Percentiles rank a stretch among this genome's conserved stretches.
Evolutionary conservation across 2,329 filamentous ascomycete genomes (phyloP).

Genomic region (Mariannaea sp.): DNA sequence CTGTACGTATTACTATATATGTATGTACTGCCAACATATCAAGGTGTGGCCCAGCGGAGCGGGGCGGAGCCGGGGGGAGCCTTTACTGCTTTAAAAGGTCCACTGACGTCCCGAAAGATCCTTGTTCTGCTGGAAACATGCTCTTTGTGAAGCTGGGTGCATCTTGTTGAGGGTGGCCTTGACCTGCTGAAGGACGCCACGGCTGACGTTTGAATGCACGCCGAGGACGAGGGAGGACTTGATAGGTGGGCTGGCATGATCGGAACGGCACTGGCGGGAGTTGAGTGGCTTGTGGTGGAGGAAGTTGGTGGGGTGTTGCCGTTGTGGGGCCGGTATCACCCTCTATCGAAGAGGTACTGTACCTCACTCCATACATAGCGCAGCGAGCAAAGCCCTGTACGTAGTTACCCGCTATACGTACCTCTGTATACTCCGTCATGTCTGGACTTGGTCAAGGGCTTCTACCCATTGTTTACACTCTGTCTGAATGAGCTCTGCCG

Average conservation of each 20-base stretch:
- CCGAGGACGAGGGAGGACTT: slow-evolving; percentile 11
- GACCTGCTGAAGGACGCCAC: slow-evolving; percentile 17
- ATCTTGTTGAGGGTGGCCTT: not conserved
- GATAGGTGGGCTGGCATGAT: slow-evolving; percentile 26
- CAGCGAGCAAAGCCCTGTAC: too few relatives aligned
- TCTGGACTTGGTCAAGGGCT: too few relatives aligned
- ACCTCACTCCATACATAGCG: too few relatives aligned
- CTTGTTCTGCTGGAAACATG: slow-evolving; percentile 13
- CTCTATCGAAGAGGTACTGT: too few relatives aligned
- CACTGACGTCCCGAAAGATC: slow-evolving; percentile 1
- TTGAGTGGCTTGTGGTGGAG: not conserved
- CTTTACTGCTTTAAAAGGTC: slow-evolving; percentile 1
- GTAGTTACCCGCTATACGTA: too few relatives aligned
- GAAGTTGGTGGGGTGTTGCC: slow-evolving; percentile 15
- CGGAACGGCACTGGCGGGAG: not conserved
- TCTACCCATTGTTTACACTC: slow-evolving; percentile 36
- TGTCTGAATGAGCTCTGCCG: slow-evolving; percentile 24
- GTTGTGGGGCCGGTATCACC: slow-evolving; percentile 17
- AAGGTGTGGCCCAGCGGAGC: not conserved
- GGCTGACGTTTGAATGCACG: slow-evolving; percentile 13
- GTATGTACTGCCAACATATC: slow-evolving; percentile 1
- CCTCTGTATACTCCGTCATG: too few relatives aligned
- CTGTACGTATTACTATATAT: too few relatives aligned
- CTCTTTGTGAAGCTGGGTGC: not conserved
- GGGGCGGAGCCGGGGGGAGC: not conserved